Evolutionary conservation across 2,329 filamentous ascomycete species (phyloP).

Genomic region (Botrytis pseudocinerea): DNA sequence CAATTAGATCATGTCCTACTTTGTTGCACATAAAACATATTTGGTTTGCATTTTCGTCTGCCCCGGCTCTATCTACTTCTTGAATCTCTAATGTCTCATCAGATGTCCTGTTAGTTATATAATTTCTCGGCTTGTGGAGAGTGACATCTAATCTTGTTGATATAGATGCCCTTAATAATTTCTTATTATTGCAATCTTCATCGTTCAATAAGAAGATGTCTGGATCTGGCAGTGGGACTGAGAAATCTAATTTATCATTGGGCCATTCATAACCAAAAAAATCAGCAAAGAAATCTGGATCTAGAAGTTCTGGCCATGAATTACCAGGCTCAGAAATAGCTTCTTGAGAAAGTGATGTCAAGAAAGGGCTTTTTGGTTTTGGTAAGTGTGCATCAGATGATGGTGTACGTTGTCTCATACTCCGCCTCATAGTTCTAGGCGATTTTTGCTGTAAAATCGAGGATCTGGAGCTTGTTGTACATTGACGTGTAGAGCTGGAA

Average conservation of each 20-base stretch:
- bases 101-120: neutral
- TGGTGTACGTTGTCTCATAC: neutral
- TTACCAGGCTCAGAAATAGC: neutral
- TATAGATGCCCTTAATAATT: neutral
- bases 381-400: neutral
- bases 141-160: neutral
- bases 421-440: neutral
- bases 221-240: neutral
- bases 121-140: neutral
- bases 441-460: neutral
- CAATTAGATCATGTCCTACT: neutral
- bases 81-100: accelerated
- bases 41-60: neutral
- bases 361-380: neutral
- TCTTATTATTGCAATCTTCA: neutral
- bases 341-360: neutral
- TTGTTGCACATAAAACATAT: neutral
- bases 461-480: neutral
- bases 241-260: neutral
- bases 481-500: neutral
- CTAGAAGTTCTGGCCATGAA: neutral
- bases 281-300: neutral
- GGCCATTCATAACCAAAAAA: neutral
- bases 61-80: neutral
- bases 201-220: neutral